phyloP scores from a whole-genome alignment of 1,284 basidiomycete species.

The Cryptococcus sp. region DNA sequence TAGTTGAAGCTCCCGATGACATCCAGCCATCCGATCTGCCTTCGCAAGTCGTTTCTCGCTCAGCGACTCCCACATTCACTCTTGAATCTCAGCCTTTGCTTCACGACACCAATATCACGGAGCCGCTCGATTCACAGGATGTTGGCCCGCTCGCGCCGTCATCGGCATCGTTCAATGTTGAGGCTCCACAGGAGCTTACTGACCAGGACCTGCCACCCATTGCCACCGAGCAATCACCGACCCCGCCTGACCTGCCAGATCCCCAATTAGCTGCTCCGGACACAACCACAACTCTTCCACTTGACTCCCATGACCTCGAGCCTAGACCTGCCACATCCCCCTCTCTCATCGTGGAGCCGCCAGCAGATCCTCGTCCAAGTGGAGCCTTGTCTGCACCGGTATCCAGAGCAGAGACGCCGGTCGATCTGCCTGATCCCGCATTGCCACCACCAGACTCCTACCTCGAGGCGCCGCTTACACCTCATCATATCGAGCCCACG shows the following conservation, averaged over 20 bases:
- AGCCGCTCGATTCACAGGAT: conserved; percentile 8
- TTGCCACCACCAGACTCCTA: conserved; percentile 16
- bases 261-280: conserved; percentile 11
- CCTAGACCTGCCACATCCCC: conserved; percentile 7
- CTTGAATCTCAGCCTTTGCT: too few relatives aligned
- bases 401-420: conserved; percentile 15
- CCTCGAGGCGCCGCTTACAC: conserved; percentile 14
- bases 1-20: conserved; percentile 5
- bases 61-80: not conserved
- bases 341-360: conserved; percentile 18
- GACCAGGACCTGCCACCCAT: conserved; percentile 1
- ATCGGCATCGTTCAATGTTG: conserved; percentile 3
- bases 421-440: conserved; percentile 20
- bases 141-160: not conserved
- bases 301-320: conserved; percentile 9
- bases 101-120: not conserved
- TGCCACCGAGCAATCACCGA: not conserved
- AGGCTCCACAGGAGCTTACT: not conserved
- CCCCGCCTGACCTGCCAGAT: conserved; percentile 12
- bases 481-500: conserved; percentile 12
- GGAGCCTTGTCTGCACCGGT: conserved; percentile 1
- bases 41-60: not conserved
- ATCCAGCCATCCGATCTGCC: not conserved
- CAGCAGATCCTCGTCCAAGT: conserved; percentile 8
- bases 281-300: conserved; percentile 7